Evolutionary conservation across 129 eudicot genomes (phyloP), one percentile per base, ranked within the genome.

Genomic region (Heracleum sosnowskyi): DNA sequence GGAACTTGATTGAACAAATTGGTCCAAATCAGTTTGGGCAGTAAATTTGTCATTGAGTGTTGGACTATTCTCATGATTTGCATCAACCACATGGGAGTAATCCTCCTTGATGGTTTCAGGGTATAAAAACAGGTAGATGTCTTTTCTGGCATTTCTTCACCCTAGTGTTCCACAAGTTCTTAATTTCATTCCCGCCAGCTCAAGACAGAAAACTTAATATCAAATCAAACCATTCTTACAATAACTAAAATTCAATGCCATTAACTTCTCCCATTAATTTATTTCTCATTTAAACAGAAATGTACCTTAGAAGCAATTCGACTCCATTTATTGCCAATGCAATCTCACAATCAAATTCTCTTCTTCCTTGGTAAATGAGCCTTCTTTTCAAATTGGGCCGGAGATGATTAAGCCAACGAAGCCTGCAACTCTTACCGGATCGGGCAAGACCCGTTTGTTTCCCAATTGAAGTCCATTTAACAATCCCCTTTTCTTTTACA

Each of bases 341-440:
- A 93, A 90, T 4, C 88, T 88, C 33, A 91, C 83, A 41, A 93
- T 91, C 24, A 91, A 88, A 1, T 79, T 83, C 71, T 89, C 97
- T 49, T 91, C 98, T 35, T 91, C 93, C 2, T 85, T 68, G 7
- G 97, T 73, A 76, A 93, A 89, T 0, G 98, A 88, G 16, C 97
- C 96, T 77, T 93, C 4, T 93, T 71, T 89, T 93, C 16, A 91
- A 85, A 86, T 93, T 88, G 1, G 98, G 98, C 49, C 97, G 69
- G 46, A 93, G 73, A 84, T 93, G 98, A 70, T 93, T 93, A 17
- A 96, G 96, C 98, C 98, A 93, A 40, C 86, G 45, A 31, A 83
- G 83, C 78, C 86, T 79, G 69, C 86, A 80, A 63, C 82, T 84
- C 76, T 84, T 76, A 0, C 83, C 76, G n/a, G n/a, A n/a, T 39